These are phyloP conservation scores for Fusarium illudens DNA, from an alignment of 2,329 filamentous ascomycete genomes.

Conservation along the genomic window DNA sequence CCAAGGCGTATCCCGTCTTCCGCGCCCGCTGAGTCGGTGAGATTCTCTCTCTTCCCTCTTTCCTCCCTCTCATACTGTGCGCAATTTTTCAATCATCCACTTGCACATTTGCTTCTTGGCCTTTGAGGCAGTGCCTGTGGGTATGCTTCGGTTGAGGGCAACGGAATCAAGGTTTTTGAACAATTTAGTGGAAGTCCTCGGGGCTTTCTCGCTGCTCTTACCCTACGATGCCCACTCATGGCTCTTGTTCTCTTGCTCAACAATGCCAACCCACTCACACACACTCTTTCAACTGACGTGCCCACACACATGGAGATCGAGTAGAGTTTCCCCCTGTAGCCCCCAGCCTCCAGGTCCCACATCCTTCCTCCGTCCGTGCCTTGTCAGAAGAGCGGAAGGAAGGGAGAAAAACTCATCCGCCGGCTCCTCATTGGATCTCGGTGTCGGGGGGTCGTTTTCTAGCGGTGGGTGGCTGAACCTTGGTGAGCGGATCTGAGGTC, in stretches of 20 bases:
- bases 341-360: neutral
- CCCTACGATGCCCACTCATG: neutral
- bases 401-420: constrained; percentile 15
- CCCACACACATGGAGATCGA: constrained; percentile 17
- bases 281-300: neutral
- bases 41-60: neutral
- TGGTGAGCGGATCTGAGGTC: constrained; percentile 4
- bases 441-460: neutral
- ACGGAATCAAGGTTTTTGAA: constrained; percentile 30
- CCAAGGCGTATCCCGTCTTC: constrained; percentile 13
- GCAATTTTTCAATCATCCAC: too few species aligned
- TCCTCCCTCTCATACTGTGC: constrained; percentile 29
- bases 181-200: constrained; percentile 22
- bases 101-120: neutral
- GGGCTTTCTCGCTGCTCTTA: neutral
- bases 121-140: constrained; percentile 23
- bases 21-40: neutral
- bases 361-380: neutral
- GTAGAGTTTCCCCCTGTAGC: constrained; percentile 1
- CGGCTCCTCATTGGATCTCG: constrained; percentile 20
- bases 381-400: constrained; percentile 1
- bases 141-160: neutral
- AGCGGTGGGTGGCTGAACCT: constrained; percentile 13
- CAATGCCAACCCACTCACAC: constrained; percentile 36
- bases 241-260: neutral